phyloP scores from a whole-genome alignment of 345 rosid species.

The Cochlearia excelsa region DNA sequence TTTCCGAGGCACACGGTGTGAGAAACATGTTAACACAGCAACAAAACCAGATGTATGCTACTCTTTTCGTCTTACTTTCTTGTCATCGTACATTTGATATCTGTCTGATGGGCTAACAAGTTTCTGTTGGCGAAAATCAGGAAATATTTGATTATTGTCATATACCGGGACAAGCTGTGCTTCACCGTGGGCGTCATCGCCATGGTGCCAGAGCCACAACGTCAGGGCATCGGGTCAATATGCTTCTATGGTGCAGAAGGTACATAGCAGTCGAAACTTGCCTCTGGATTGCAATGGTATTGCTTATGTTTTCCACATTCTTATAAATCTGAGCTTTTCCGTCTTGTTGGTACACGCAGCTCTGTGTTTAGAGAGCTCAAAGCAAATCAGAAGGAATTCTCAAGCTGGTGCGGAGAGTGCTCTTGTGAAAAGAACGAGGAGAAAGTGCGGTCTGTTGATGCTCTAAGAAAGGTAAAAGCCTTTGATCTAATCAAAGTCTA shows the following conservation, averaged over 20 bases:
- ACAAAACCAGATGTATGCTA: slow-evolving; percentile 69
- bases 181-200: slow-evolving; percentile 93
- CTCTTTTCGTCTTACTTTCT: slow-evolving; percentile 19
- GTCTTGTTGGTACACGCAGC: slow-evolving; percentile 40
- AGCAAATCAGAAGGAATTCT: slow-evolving; percentile 73
- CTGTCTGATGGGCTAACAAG: neutral
- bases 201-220: slow-evolving; percentile 98
- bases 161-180: slow-evolving; percentile 79
- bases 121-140: slow-evolving; percentile 36
- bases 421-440: slow-evolving; percentile 61
- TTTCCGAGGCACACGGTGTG: slow-evolving; percentile 88
- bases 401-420: slow-evolving; percentile 95
- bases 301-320: slow-evolving; percentile 6
- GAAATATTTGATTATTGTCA: slow-evolving; percentile 78
- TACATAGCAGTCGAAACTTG: slow-evolving; percentile 29
- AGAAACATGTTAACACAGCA: slow-evolving; percentile 81
- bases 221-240: slow-evolving; percentile 75
- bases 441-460: slow-evolving; percentile 49
- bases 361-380: slow-evolving; percentile 83
- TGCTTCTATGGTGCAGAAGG: slow-evolving; percentile 98
- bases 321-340: neutral
- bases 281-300: slow-evolving; percentile 3
- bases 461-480: slow-evolving; percentile 59
- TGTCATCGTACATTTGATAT: neutral
- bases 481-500: slow-evolving; percentile 9